Percentiles rank a stretch among this genome's conserved stretches.
Evolutionary conservation across 257 asterid genomes (phyloP).

Genomic region (Lycium barbarum): DNA sequence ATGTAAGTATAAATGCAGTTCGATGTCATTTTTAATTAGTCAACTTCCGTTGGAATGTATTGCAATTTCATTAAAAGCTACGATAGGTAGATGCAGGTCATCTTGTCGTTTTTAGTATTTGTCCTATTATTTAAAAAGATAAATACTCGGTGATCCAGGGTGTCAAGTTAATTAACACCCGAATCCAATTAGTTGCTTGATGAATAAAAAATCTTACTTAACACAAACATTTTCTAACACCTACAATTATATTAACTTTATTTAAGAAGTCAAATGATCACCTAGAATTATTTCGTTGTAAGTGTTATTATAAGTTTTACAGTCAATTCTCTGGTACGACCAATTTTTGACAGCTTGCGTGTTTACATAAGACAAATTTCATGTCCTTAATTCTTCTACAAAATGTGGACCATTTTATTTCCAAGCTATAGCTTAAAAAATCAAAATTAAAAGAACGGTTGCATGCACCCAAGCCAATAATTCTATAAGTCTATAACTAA

Average conservation of each 20-base stretch:
- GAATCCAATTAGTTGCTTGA: neutral
- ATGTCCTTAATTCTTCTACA: neutral
- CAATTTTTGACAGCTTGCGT: neutral
- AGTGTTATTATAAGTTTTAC: neutral
- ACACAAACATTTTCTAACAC: neutral
- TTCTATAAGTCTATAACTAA: slow-evolving; percentile 3
- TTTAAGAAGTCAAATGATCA: slow-evolving; percentile 17
- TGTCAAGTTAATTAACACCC: neutral
- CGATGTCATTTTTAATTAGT: neutral
- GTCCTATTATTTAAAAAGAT: neutral
- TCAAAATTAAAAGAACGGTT: no score
- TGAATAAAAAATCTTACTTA: neutral
- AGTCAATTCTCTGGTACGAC: neutral
- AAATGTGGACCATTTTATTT: neutral
- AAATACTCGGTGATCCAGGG: no score
- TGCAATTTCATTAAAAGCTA: neutral
- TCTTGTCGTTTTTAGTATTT: neutral
- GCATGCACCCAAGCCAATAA: neutral
- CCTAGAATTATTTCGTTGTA: neutral
- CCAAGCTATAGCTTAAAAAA: neutral
- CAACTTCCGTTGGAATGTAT: neutral
- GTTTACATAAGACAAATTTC: neutral
- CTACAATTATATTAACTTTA: neutral
- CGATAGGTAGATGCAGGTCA: neutral
- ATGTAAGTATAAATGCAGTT: neutral